Evolutionary conservation across 2,329 filamentous ascomycete species (phyloP).

Genomic region (Pseudogymnoascus pannorum): DNA sequence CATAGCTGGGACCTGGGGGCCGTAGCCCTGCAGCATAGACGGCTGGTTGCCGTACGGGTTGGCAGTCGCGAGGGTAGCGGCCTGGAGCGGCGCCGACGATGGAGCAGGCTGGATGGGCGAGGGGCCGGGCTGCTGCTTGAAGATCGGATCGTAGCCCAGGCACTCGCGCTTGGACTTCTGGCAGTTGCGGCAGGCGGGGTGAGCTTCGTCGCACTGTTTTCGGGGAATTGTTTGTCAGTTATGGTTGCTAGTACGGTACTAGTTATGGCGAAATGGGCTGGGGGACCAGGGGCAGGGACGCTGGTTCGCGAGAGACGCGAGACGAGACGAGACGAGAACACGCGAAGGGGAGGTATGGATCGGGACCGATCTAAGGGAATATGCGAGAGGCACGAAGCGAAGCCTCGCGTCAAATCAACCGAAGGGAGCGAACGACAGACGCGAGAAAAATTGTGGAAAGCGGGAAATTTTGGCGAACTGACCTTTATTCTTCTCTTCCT

Average conservation of each 20-base stretch:
- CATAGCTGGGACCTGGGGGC: slow-evolving; percentile 20
- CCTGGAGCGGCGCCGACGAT: slow-evolving; percentile 32
- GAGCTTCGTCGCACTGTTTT: slow-evolving; percentile 84
- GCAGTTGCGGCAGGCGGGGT: slow-evolving; percentile 86
- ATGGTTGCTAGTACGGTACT: slow-evolving; percentile 11
- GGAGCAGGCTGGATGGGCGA: slow-evolving; percentile 66
- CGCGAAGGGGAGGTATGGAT: slow-evolving; percentile 21
- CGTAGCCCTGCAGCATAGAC: slow-evolving; percentile 39
- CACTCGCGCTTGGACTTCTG: slow-evolving; percentile 85
- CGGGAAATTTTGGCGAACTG: slow-evolving; percentile 28
- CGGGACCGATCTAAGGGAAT: background rate
- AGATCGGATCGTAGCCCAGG: slow-evolving; percentile 79
- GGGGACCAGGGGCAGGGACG: slow-evolving; percentile 22
- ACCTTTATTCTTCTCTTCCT: slow-evolving; percentile 68
- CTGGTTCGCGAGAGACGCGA: slow-evolving; percentile 21
- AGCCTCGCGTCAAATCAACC: slow-evolving; percentile 25
- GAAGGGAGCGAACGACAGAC: slow-evolving; percentile 20
- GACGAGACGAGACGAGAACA: slow-evolving; percentile 14
- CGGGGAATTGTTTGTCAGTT: slow-evolving; percentile 19
- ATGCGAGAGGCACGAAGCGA: slow-evolving; percentile 3
- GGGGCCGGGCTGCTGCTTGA: slow-evolving; percentile 62
- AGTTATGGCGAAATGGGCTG: slow-evolving; percentile 16
- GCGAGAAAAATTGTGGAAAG: slow-evolving; percentile 17
- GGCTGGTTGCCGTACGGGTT: slow-evolving; percentile 42
- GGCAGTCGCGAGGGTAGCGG: slow-evolving; percentile 21